A percentile compares a stretch with the other conserved stretches of the same genome.
phyloP scores from a whole-genome alignment of 1,284 basidiomycete genomes.

The Amylostereum chailletii region DNA sequence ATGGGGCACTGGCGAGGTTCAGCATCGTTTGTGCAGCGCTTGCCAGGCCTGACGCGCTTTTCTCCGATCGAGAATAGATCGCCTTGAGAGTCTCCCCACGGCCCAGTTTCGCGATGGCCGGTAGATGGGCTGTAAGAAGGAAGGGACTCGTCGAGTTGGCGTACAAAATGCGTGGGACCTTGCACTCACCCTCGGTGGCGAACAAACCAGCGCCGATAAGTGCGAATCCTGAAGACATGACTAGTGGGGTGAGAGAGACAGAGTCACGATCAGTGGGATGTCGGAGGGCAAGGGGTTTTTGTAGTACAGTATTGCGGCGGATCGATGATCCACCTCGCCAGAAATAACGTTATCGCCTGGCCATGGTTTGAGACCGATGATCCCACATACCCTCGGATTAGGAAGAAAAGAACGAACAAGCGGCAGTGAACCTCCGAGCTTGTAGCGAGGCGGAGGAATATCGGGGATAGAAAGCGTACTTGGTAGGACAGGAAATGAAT shows the following conservation, averaged over 20 bases:
- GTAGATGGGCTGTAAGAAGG: constrained; percentile 52
- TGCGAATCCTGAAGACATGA: constrained; percentile 38
- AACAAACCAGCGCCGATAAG: constrained; percentile 71
- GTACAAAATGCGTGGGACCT: background rate
- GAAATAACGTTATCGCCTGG: too few relatives aligned
- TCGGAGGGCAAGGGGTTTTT: too few relatives aligned
- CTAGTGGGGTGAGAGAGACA: background rate
- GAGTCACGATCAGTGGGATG: background rate
- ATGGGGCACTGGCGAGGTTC: constrained; percentile 30
- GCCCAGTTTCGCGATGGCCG: constrained; percentile 50
- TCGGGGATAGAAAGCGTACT: too few relatives aligned
- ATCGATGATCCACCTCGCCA: too few relatives aligned
- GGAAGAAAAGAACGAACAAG: too few relatives aligned
- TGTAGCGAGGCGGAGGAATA: too few relatives aligned
- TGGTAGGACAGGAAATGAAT: too few relatives aligned
- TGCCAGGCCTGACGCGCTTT: constrained; percentile 47
- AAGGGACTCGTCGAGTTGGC: too few relatives aligned
- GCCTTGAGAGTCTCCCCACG: constrained; percentile 47
- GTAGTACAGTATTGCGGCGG: too few relatives aligned
- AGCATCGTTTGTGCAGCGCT: constrained; percentile 32
- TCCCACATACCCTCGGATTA: too few relatives aligned
- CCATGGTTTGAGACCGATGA: too few relatives aligned
- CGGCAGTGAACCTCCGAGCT: too few relatives aligned
- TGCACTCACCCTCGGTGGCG: constrained; percentile 52
- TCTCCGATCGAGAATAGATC: constrained; percentile 72